These are phyloP conservation scores for Mucor racemosus DNA, from an alignment of 371 early-diverging fungal genomes.

Conservation along the genomic window DNA sequence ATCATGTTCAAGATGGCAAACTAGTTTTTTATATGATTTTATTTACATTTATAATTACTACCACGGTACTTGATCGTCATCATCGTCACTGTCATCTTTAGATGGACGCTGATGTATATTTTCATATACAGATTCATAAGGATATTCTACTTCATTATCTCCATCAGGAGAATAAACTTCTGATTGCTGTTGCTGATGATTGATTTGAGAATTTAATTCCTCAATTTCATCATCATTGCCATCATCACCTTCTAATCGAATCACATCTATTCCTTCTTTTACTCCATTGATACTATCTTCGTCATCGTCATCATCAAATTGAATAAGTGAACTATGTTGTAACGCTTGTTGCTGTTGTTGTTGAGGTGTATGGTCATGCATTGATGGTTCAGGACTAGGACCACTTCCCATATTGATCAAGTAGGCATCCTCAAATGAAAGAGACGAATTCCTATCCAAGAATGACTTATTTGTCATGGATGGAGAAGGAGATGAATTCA, in stretches of 20 bases:
- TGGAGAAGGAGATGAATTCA: constrained; percentile 20
- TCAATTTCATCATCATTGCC: background rate
- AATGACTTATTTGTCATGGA: constrained; percentile 13
- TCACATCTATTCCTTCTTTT: constrained; percentile 16
- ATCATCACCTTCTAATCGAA: constrained; percentile 30
- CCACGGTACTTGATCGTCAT: constrained; percentile 9
- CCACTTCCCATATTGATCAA: constrained; percentile 62
- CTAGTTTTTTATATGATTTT: background rate
- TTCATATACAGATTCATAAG: constrained; percentile 49
- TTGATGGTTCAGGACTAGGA: constrained; percentile 39
- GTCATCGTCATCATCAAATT: constrained; percentile 45
- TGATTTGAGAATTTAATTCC: background rate
- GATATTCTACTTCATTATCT: constrained; percentile 63
- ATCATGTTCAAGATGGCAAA: background rate
- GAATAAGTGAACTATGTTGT: constrained; percentile 43
- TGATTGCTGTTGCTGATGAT: constrained; percentile 1
- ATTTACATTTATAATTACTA: background rate
- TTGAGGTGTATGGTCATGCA: background rate
- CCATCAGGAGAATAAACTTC: constrained; percentile 66
- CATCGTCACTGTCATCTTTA: constrained; percentile 9
- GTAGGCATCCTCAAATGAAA: constrained; percentile 69
- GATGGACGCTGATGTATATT: background rate
- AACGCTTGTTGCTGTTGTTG: constrained; percentile 14
- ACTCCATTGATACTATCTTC: constrained; percentile 10
- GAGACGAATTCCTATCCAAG: constrained; percentile 36